These are phyloP conservation scores for Hypocreales sp. DNA, from an alignment of 2,329 filamentous ascomycete species.

Conservation along the genomic window DNA sequence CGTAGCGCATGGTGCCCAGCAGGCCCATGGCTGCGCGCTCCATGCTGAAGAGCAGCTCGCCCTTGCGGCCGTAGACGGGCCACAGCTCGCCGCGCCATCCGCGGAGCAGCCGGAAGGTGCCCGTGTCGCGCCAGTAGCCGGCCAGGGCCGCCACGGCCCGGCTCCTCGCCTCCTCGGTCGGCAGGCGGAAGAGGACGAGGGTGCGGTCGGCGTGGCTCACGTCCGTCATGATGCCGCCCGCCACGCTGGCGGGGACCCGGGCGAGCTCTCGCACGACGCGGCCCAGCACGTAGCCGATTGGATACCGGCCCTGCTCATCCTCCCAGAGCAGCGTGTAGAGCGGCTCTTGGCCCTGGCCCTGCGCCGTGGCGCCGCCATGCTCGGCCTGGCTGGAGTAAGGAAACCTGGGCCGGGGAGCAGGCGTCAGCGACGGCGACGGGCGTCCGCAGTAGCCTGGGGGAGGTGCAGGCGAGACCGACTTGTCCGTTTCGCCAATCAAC, in stretches of 20 bases:
- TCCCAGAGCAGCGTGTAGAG: slow-evolving; percentile 54
- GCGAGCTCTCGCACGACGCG: slow-evolving; percentile 32
- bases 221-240: slow-evolving; percentile 34
- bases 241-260: slow-evolving; percentile 29
- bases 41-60: slow-evolving; percentile 53
- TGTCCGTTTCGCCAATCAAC: slow-evolving; percentile 36
- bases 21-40: slow-evolving; percentile 63
- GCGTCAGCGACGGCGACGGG: background rate
- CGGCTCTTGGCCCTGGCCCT: slow-evolving; percentile 34
- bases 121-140: slow-evolving; percentile 50
- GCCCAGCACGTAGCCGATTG: slow-evolving; percentile 46
- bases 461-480: slow-evolving; percentile 22
- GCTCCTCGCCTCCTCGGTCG: slow-evolving; percentile 48
- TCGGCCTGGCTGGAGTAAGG: slow-evolving; percentile 58
- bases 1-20: slow-evolving; percentile 64
- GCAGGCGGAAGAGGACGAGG: slow-evolving; percentile 44
- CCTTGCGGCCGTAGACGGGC: slow-evolving; percentile 54
- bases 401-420: slow-evolving; percentile 31
- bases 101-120: slow-evolving; percentile 56
- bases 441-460: background rate
- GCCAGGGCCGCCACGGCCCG: slow-evolving; percentile 39
- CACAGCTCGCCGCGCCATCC: slow-evolving; percentile 75
- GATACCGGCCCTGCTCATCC: slow-evolving; percentile 44
- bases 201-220: slow-evolving; percentile 45
- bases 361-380: slow-evolving; percentile 40